These are phyloP conservation scores for Ogataea hybrid DNA, from an alignment of 1,139 yeast species.

Conservation along the genomic window DNA sequence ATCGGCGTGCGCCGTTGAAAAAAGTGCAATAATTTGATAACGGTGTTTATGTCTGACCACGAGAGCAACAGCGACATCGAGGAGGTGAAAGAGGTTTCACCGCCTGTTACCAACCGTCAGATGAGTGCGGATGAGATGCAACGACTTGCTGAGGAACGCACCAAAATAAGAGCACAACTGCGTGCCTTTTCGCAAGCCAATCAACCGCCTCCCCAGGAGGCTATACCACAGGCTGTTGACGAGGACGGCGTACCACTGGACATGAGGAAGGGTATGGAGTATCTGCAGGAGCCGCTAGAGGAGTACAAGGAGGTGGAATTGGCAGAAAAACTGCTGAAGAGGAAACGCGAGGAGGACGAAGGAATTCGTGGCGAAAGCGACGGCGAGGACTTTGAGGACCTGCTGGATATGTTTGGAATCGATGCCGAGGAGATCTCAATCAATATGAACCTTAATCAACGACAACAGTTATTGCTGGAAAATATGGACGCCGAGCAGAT, in stretches of 20 bases:
- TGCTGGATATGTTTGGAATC: constrained; percentile 28
- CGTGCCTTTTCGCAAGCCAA: constrained; percentile 9
- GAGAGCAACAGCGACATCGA: constrained; percentile 5
- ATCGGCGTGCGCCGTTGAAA: constrained; percentile 1
- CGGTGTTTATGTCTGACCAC: constrained; percentile 6
- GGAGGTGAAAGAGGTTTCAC: constrained; percentile 9
- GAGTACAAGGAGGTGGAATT: constrained; percentile 19
- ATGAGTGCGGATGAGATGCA: constrained; percentile 8
- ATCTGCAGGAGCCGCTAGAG: constrained; percentile 22
- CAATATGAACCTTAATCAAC: constrained; percentile 24
- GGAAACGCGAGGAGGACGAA: constrained; percentile 28
- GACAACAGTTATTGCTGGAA: constrained; percentile 59
- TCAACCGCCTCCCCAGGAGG: constrained; percentile 1
- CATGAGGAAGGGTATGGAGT: constrained; percentile 23
- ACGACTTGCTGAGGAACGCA: constrained; percentile 9
- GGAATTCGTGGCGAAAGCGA: constrained; percentile 27
- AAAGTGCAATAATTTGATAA: not conserved
- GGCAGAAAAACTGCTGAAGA: constrained; percentile 23
- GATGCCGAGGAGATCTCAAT: constrained; percentile 29
- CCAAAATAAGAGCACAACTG: constrained; percentile 7
- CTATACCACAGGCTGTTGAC: constrained; percentile 6
- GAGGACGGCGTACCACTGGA: constrained; percentile 23
- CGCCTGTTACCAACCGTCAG: constrained; percentile 7
- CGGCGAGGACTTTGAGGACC: constrained; percentile 28
- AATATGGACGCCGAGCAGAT: constrained; percentile 80